phyloP scores from a whole-genome alignment of 1,139 yeast genomes.

The Debaryomyces udenii region DNA sequence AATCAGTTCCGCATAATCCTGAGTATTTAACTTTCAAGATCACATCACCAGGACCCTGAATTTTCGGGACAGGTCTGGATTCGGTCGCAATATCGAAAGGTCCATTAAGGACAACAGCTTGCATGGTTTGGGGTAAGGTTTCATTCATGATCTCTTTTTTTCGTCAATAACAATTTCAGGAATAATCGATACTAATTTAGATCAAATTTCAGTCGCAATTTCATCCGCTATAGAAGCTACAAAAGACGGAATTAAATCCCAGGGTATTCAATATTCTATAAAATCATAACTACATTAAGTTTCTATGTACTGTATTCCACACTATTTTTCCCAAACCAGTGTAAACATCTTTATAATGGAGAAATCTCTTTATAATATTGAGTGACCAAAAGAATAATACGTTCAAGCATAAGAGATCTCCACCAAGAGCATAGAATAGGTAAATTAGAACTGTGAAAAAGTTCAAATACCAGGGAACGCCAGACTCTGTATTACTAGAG shows the following conservation, averaged over 20 bases:
- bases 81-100: slow-evolving; percentile 49
- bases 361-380: background rate
- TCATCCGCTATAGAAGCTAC: too few species aligned
- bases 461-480: slow-evolving; percentile 15
- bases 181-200: too few species aligned
- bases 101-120: slow-evolving; percentile 59
- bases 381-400: slow-evolving; percentile 18
- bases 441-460: slow-evolving; percentile 28
- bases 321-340: slow-evolving; percentile 4
- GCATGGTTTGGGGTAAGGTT: slow-evolving; percentile 38
- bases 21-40: slow-evolving; percentile 55
- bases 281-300: background rate
- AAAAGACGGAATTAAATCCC: too few species aligned
- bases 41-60: slow-evolving; percentile 48
- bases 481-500: slow-evolving; percentile 2
- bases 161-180: too few species aligned
- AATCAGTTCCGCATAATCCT: slow-evolving; percentile 65
- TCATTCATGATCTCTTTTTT: too few species aligned
- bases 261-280: slow-evolving; percentile 6
- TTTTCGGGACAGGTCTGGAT: slow-evolving; percentile 45
- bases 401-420: slow-evolving; percentile 35
- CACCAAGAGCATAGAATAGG: slow-evolving; percentile 31
- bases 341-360: slow-evolving; percentile 13
- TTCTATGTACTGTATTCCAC: slow-evolving; percentile 6
- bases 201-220: too few species aligned